A percentile compares a stretch with the other conserved stretches of the same genome.
These are phyloP conservation scores for Yarrowia sp. DNA, from an alignment of 805 yeast genomes.

Conservation along the genomic window DNA sequence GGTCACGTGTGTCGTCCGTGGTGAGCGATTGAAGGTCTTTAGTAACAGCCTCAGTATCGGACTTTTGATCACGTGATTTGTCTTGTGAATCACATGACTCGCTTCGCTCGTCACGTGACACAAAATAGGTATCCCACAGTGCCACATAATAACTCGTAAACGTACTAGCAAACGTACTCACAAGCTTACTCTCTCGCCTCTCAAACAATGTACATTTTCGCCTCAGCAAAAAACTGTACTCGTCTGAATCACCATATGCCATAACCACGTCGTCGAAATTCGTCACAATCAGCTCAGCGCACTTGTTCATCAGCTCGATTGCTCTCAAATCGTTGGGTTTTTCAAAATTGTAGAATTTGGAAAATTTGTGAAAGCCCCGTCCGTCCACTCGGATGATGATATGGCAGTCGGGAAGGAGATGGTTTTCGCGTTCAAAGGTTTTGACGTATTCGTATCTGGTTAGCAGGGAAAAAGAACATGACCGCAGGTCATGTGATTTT, in stretches of 20 bases:
- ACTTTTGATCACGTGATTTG: neutral
- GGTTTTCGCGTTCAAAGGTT: constrained; percentile 70
- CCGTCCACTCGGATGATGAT: constrained; percentile 90
- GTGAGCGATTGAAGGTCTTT: too few relatives aligned
- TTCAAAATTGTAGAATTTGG: constrained; percentile 65
- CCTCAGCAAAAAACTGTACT: constrained; percentile 71
- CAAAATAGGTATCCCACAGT: constrained; percentile 63
- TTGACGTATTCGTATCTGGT: constrained; percentile 77
- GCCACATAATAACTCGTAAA: constrained; percentile 74
- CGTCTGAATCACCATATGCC: constrained; percentile 96
- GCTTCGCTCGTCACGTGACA: constrained; percentile 36
- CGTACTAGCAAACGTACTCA: constrained; percentile 75
- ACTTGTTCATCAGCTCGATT: constrained; percentile 70
- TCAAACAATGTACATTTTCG: constrained; percentile 69
- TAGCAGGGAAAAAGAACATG: neutral
- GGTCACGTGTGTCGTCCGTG: too few relatives aligned
- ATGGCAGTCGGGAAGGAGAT: constrained; percentile 73
- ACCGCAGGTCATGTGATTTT: neutral
- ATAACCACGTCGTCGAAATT: constrained; percentile 68
- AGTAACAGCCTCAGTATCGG: too few relatives aligned
- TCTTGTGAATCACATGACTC: neutral
- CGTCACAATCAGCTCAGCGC: constrained; percentile 66
- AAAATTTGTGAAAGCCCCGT: constrained; percentile 85
- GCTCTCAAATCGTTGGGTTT: constrained; percentile 90
- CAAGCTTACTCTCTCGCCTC: constrained; percentile 76